phyloP scores from a whole-genome alignment of 495 filamentous ascomycete genomes.

The Daldinia loculata region DNA sequence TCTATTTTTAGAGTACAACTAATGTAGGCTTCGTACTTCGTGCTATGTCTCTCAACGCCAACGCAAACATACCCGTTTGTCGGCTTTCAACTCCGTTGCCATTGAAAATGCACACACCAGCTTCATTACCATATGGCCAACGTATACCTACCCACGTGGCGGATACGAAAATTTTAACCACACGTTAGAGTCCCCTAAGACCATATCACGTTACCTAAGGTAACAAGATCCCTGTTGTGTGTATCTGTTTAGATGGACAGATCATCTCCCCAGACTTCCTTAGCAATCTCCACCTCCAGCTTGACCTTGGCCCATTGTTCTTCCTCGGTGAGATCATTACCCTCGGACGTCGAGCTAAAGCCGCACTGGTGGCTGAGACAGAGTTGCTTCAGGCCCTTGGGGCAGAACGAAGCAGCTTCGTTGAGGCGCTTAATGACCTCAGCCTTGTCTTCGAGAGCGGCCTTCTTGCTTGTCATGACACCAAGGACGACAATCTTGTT shows the following conservation, averaged over 20 bases:
- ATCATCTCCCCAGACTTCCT: conserved; percentile 59
- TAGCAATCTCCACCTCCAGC: conserved; percentile 57
- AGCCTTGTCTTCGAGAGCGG: conserved; percentile 68
- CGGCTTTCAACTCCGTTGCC: background rate
- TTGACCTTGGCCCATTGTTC: conserved; percentile 64
- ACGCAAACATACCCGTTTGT: background rate
- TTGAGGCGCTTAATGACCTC: conserved; percentile 65
- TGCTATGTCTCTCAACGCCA: background rate
- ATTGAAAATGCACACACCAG: background rate
- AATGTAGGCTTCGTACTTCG: background rate
- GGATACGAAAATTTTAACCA: background rate
- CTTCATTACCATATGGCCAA: background rate
- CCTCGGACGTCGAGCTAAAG: conserved; percentile 71
- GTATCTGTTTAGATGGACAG: conserved; percentile 44
- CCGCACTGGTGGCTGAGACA: conserved; percentile 75
- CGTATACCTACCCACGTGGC: background rate
- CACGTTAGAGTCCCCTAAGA: background rate
- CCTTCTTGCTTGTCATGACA: conserved; percentile 71
- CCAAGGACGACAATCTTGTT: conserved; percentile 73
- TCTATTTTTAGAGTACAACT: background rate
- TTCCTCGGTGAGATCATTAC: conserved; percentile 67
- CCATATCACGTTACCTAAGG: background rate
- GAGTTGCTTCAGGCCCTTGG: conserved; percentile 65
- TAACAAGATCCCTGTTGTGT: background rate
- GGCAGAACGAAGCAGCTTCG: conserved; percentile 67